A percentile compares a stretch with the other conserved stretches of the same genome.
phyloP scores from a whole-genome alignment of 768 basidiomycete species.

The Gyrodon lividus region DNA sequence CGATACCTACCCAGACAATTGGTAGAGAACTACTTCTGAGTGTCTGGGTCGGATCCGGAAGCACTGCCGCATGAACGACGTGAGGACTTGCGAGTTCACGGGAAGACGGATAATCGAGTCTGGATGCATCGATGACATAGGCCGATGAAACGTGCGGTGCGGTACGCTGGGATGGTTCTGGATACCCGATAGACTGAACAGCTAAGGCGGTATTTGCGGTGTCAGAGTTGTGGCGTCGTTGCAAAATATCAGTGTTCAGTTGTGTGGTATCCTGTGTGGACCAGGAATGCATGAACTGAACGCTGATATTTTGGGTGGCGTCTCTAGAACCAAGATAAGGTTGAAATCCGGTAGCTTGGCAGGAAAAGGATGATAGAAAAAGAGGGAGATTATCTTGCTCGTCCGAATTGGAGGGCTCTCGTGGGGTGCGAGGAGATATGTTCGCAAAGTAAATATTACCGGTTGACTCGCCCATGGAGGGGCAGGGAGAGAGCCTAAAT shows the following conservation, averaged over 20 bases:
- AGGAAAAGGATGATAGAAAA: slow-evolving; percentile 12
- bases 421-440: slow-evolving; percentile 8
- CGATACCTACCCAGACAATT: slow-evolving; percentile 20
- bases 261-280: slow-evolving; percentile 20
- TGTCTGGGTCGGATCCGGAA: slow-evolving; percentile 10
- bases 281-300: slow-evolving; percentile 31
- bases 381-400: slow-evolving; percentile 20
- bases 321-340: slow-evolving; percentile 15
- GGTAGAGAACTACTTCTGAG: slow-evolving; percentile 19
- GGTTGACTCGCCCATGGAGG: slow-evolving; percentile 22
- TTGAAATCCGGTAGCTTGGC: slow-evolving; percentile 8
- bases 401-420: slow-evolving; percentile 13
- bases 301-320: slow-evolving; percentile 27
- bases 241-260: slow-evolving; percentile 29
- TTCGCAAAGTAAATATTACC: slow-evolving; percentile 14
- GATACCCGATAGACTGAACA: slow-evolving; percentile 17
- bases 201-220: neutral
- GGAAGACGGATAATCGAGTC: slow-evolving; percentile 10
- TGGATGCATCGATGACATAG: slow-evolving; percentile 14
- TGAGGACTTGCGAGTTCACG: slow-evolving; percentile 10
- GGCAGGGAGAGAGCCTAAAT: slow-evolving; percentile 6
- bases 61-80: slow-evolving; percentile 4
- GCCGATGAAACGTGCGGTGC: slow-evolving; percentile 20
- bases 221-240: slow-evolving; percentile 10
- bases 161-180: slow-evolving; percentile 33